Percentiles rank a stretch among this genome's conserved stretches.
Evolutionary conservation across 108 stramenopile genomes (phyloP).

Genomic region (Pseudonitzschia multistriata): DNA sequence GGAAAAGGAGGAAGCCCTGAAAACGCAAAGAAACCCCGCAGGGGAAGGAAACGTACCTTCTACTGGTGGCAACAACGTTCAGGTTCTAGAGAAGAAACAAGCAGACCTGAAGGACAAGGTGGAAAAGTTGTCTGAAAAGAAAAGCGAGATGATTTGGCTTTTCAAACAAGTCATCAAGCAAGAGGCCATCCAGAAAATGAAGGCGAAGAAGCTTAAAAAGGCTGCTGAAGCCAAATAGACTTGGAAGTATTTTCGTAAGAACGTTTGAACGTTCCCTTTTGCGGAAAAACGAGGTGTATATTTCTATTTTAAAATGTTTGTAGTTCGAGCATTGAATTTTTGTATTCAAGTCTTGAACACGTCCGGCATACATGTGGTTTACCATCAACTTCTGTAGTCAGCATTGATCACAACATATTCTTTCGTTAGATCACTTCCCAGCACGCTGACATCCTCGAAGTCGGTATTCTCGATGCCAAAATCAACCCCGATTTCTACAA

Average conservation of each 20-base stretch:
- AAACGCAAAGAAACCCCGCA: not conserved
- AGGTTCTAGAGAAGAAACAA: constrained; percentile 24
- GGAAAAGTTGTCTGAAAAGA: constrained; percentile 43
- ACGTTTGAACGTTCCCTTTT: not conserved
- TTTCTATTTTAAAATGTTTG: not conserved
- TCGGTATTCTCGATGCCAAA: constrained; percentile 45
- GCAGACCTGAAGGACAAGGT: constrained; percentile 28
- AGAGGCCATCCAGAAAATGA: constrained; percentile 38
- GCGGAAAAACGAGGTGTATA: not conserved
- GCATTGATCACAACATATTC: constrained; percentile 97
- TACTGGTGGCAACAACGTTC: not conserved
- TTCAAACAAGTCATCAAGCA: constrained; percentile 55
- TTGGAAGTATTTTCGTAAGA: not conserved
- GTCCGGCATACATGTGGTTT: too few species aligned
- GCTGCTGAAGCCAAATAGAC: constrained; percentile 11
- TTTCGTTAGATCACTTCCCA: constrained; percentile 93
- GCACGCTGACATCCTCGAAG: constrained; percentile 47
- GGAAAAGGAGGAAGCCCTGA: not conserved
- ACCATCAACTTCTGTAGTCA: constrained; percentile 89
- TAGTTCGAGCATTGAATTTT: not conserved
- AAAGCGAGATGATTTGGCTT: constrained; percentile 52
- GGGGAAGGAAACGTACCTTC: constrained; percentile 10
- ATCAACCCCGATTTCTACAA: constrained; percentile 75
- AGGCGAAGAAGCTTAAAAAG: constrained; percentile 25
- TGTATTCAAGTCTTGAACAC: too few species aligned